A percentile compares a stretch with the other conserved stretches of the same genome.
These are phyloP conservation scores for Cardamine resedifolia DNA, from an alignment of 345 rosid species.

Conservation along the genomic window DNA sequence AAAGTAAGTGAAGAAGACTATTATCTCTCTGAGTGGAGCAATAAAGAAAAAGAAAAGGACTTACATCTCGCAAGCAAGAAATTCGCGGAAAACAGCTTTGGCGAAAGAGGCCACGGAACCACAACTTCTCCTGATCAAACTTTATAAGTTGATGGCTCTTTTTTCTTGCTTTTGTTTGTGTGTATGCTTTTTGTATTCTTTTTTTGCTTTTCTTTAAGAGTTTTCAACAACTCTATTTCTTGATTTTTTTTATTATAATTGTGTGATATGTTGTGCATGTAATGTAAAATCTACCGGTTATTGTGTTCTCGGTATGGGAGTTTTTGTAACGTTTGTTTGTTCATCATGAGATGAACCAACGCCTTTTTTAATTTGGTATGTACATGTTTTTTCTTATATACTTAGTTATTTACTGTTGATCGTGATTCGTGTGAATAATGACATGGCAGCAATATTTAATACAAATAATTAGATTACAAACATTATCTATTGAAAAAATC, in stretches of 20 bases:
- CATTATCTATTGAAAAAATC: background rate
- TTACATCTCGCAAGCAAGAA: conserved; percentile 60
- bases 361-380: background rate
- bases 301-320: background rate
- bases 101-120: conserved; percentile 62
- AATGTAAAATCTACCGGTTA: conserved; percentile 14
- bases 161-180: background rate
- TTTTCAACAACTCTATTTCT: background rate
- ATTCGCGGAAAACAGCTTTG: conserved; percentile 69
- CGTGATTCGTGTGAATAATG: background rate
- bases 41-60: conserved; percentile 48
- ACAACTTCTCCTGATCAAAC: conserved; percentile 23
- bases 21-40: conserved; percentile 71
- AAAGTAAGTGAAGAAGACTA: conserved; percentile 68
- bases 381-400: background rate
- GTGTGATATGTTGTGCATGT: conserved; percentile 15
- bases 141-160: background rate
- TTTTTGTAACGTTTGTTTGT: background rate
- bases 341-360: background rate
- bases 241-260: background rate
- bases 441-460: background rate
- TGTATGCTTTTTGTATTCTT: background rate
- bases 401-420: background rate
- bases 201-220: background rate
- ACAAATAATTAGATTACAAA: background rate